phyloP scores from a whole-genome alignment of 768 basidiomycete species.

The Cystofilobasidium macerans region DNA sequence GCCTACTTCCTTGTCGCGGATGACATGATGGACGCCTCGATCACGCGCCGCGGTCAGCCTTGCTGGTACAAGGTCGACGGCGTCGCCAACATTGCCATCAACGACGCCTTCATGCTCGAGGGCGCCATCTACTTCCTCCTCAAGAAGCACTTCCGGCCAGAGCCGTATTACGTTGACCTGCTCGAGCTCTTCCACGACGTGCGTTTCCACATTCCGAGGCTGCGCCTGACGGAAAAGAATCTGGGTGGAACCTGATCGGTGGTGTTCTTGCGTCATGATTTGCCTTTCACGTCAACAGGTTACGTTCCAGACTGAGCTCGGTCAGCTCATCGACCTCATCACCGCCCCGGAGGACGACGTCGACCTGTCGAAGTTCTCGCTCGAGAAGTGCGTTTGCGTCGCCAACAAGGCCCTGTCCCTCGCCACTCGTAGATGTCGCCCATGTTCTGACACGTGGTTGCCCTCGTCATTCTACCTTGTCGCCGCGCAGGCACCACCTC shows the following conservation, averaged over 20 bases:
- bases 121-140: conserved; percentile 82
- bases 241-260: too few species aligned
- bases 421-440: too few species aligned
- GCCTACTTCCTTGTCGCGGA: conserved; percentile 94
- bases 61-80: conserved; percentile 72
- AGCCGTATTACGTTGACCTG: conserved; percentile 75
- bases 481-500: conserved; percentile 56
- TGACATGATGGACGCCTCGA: conserved; percentile 92
- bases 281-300: conserved; percentile 40
- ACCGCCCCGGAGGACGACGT: conserved; percentile 85
- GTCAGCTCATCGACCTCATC: conserved; percentile 89
- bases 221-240: too few species aligned
- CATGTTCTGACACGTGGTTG: conserved; percentile 14
- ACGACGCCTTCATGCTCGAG: conserved; percentile 94
- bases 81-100: conserved; percentile 79
- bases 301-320: conserved; percentile 86
- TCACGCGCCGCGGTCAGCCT: conserved; percentile 85
- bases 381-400: conserved; percentile 54
- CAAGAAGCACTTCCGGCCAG: conserved; percentile 69
- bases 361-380: conserved; percentile 76
- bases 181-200: conserved; percentile 86
- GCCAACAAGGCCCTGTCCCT: neutral
- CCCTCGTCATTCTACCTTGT: neutral
- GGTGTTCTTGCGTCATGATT: too few species aligned
- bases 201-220: conserved; percentile 30